phyloP scores from a whole-genome alignment of 371 early-diverging fungal genomes.

The Rhizopus delemar region DNA sequence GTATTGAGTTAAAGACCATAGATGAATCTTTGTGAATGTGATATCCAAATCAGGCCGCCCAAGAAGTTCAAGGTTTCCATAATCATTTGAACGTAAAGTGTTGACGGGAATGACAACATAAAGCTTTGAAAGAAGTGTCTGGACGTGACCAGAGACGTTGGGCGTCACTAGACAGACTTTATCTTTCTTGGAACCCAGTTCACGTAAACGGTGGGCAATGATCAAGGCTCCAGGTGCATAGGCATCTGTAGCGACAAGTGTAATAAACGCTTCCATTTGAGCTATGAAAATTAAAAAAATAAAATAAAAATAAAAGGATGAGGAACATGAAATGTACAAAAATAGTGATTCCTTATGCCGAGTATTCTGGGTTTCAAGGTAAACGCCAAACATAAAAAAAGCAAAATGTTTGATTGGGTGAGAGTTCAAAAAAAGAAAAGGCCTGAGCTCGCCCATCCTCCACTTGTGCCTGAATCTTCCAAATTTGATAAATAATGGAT shows the following conservation, averaged over 20 bases:
- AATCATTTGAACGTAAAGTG: constrained; percentile 51
- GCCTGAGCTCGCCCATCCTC: too few relatives aligned
- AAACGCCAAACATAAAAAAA: too few relatives aligned
- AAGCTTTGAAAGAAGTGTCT: constrained; percentile 47
- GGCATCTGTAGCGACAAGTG: constrained; percentile 72
- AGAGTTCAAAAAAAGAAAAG: too few relatives aligned
- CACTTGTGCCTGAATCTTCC: too few relatives aligned
- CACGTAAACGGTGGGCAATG: constrained; percentile 75
- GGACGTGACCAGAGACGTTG: constrained; percentile 44
- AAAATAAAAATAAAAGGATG: too few relatives aligned
- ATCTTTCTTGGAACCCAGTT: constrained; percentile 58
- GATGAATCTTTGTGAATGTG: constrained; percentile 89
- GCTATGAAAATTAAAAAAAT: too few relatives aligned
- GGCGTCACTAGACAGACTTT: constrained; percentile 77
- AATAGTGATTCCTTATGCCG: too few relatives aligned
- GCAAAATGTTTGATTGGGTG: too few relatives aligned
- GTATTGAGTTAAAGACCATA: constrained; percentile 73
- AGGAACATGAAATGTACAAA: too few relatives aligned
- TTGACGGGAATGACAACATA: constrained; percentile 74
- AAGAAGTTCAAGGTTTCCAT: constrained; percentile 66
- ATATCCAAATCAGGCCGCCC: constrained; percentile 88
- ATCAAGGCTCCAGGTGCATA: constrained; percentile 89
- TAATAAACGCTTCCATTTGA: constrained; percentile 65
- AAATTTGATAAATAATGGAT: too few relatives aligned
- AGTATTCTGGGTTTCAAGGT: too few relatives aligned